Conservation (phyloP, 2,329 filamentous ascomycete genomes). For the Sarocladium brachiariae region DNA sequence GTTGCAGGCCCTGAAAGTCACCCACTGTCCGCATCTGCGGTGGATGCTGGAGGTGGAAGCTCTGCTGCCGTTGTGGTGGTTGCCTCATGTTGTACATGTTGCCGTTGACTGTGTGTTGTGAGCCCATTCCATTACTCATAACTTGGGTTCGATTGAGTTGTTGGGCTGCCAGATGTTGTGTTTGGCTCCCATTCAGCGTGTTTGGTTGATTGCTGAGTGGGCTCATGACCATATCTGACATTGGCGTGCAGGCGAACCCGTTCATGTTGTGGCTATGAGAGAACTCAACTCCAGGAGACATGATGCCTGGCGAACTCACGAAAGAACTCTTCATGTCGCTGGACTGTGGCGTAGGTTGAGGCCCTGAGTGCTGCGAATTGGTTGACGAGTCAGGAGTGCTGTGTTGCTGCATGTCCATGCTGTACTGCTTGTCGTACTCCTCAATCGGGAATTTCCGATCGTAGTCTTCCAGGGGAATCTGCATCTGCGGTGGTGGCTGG, state of each 20-base stretch:
- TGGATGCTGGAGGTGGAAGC: conserved; percentile 25
- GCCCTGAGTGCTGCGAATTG: conserved; percentile 23
- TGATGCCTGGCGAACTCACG: conserved; percentile 44
- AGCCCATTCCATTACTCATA: conserved; percentile 18
- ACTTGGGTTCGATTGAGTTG: conserved; percentile 19
- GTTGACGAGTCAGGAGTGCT: conserved; percentile 26
- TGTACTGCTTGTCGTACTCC: conserved; percentile 33
- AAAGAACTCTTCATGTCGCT: conserved; percentile 42
- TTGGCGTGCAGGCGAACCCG: conserved; percentile 36
- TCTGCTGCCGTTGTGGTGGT: conserved; percentile 23
- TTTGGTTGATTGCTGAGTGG: conserved; percentile 29
- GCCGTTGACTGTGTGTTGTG: conserved; percentile 23
- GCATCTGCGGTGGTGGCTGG: conserved; percentile 36
- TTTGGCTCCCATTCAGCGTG: conserved; percentile 20
- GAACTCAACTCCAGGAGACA: conserved; percentile 48
- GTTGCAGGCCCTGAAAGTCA: conserved; percentile 44
- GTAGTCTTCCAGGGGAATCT: conserved; percentile 42
- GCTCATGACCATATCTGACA: conserved; percentile 49
- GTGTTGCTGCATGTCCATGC: conserved; percentile 29
- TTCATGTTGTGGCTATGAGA: conserved; percentile 28
- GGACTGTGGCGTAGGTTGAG: conserved; percentile 21
- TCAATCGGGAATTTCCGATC: conserved; percentile 39
- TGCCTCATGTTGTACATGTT: conserved; percentile 16
- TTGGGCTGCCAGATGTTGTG: conserved; percentile 22
- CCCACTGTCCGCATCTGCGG: conserved; percentile 21